These are phyloP conservation scores for Solanum microdontum DNA, from an alignment of 257 asterid species.

Conservation along the genomic window DNA sequence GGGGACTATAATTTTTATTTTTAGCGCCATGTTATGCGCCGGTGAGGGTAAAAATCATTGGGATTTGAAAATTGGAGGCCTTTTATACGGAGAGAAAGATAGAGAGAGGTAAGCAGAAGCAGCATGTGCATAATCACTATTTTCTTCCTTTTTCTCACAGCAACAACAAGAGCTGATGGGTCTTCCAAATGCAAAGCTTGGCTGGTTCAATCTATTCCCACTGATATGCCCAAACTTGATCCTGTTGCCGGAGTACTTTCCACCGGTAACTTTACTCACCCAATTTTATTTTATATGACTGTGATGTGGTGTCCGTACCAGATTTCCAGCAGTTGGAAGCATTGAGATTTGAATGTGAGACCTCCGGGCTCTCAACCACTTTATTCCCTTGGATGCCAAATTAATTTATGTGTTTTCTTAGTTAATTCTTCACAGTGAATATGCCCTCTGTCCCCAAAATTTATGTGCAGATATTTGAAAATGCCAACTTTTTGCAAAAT, in stretches of 20 bases:
- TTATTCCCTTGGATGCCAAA: background rate
- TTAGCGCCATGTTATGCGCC: background rate
- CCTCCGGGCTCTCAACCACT: background rate
- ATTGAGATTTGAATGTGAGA: too few species aligned
- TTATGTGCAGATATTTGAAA: background rate
- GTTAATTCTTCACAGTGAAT: background rate
- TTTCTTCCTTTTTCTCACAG: background rate
- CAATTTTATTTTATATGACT: background rate
- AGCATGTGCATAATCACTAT: background rate
- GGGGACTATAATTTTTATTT: background rate
- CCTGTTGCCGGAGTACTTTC: conserved; percentile 66
- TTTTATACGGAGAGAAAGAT: background rate
- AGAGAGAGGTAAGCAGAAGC: too few species aligned
- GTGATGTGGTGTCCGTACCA: too few species aligned
- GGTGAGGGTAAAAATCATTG: background rate
- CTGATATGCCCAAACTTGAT: conserved; percentile 61
- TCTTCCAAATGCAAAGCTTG: conserved; percentile 53
- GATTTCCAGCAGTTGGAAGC: too few species aligned
- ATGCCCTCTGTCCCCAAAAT: background rate
- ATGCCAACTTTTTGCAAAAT: background rate
- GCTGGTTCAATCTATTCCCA: conserved; percentile 84
- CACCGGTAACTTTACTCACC: conserved; percentile 29
- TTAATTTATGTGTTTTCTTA: background rate
- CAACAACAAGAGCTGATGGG: background rate
- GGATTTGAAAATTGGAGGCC: background rate